These are phyloP conservation scores for Fusarium ambrosium DNA, from an alignment of 2,329 filamentous ascomycete species.

Conservation along the genomic window DNA sequence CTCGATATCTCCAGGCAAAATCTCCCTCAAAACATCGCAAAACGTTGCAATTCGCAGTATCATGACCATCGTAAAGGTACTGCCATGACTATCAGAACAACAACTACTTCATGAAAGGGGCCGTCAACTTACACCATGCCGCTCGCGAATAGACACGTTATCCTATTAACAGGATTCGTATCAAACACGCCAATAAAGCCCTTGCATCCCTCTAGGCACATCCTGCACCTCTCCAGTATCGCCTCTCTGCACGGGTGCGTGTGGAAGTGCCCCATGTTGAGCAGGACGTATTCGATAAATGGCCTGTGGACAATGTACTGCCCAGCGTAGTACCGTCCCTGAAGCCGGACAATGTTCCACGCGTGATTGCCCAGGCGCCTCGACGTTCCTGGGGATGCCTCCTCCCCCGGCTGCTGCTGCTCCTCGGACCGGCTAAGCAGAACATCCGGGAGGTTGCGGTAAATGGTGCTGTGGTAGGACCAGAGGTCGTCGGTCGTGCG, in stretches of 20 bases:
- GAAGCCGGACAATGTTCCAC: slow-evolving; percentile 48
- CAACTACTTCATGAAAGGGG: background rate
- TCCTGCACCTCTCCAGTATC: slow-evolving; percentile 39
- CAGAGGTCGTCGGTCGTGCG: slow-evolving; percentile 44
- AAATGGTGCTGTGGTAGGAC: slow-evolving; percentile 47
- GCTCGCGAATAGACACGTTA: slow-evolving; percentile 47
- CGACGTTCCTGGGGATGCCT: background rate
- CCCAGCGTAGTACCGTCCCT: slow-evolving; percentile 48
- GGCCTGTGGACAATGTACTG: slow-evolving; percentile 51
- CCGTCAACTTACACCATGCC: slow-evolving; percentile 47
- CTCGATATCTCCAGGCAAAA: slow-evolving; percentile 12
- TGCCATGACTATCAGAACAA: background rate
- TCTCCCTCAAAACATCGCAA: background rate
- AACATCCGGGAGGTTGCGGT: slow-evolving; percentile 46
- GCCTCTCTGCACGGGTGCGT: slow-evolving; percentile 40
- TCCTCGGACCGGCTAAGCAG: slow-evolving; percentile 24
- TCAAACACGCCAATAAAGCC: slow-evolving; percentile 49
- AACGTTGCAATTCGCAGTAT: slow-evolving; percentile 48
- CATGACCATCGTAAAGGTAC: slow-evolving; percentile 35
- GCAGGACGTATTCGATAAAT: slow-evolving; percentile 47
- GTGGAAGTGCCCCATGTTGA: slow-evolving; percentile 44
- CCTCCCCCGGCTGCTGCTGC: background rate
- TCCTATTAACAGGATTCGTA: slow-evolving; percentile 40
- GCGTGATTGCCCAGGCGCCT: slow-evolving; percentile 42
- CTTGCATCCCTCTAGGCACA: slow-evolving; percentile 42